phyloP scores from a whole-genome alignment of 1,284 basidiomycete species.

The Ganoderma multipileum region DNA sequence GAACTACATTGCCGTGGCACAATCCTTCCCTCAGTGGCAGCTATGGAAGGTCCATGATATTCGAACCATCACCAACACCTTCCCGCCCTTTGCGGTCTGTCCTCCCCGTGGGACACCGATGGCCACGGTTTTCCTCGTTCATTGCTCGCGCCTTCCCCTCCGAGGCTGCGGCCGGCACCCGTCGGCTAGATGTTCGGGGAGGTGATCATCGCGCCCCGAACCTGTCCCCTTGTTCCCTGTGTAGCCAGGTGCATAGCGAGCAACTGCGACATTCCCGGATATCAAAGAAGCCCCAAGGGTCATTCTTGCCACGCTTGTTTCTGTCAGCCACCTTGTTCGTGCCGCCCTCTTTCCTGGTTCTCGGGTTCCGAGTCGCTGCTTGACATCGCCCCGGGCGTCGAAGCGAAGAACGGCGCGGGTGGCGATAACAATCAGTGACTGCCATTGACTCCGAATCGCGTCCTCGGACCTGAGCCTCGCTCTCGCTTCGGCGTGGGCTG shows the following conservation, averaged over 20 bases:
- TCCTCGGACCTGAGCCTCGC: neutral
- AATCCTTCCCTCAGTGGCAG: neutral
- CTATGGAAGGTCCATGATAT: neutral
- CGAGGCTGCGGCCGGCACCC: neutral
- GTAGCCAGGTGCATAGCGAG: neutral
- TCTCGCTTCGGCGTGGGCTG: neutral
- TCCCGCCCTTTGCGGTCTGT: neutral
- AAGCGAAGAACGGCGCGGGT: neutral
- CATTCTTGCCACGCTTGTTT: neutral
- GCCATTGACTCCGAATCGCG: neutral
- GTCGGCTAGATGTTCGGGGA: neutral
- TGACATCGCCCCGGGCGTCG: neutral
- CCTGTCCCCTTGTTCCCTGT: neutral
- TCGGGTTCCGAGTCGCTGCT: neutral
- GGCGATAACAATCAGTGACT: neutral
- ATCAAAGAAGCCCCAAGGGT: neutral
- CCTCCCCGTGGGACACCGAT: neutral
- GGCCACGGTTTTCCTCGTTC: neutral
- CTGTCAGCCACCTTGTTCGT: neutral
- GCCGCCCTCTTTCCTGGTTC: neutral
- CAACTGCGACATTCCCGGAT: slow-evolving; percentile 3
- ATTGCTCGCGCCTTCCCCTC: neutral
- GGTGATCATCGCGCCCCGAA: neutral
- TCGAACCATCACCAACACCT: neutral
- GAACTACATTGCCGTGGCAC: neutral